Base-by-base conservation (phyloP, 768 basidiomycete species). In the Leccinum longicurvipes region DNA sequence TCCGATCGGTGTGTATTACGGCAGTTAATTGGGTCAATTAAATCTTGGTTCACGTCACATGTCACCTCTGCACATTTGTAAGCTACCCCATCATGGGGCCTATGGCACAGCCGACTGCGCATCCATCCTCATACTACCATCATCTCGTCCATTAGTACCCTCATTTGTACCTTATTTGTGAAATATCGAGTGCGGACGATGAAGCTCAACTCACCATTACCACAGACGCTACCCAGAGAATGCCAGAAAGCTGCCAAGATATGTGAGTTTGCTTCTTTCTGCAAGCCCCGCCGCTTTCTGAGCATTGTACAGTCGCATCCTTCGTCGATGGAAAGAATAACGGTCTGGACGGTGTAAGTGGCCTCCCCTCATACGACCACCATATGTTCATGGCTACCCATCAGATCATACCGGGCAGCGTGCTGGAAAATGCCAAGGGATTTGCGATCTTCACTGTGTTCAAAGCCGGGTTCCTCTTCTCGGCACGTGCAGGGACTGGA, bases 401-500 rank as follows among this genome's bases (percentile, higher is more conserved):
- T 46, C 53, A 84, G 82, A 75, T 85, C 57, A 78, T 86, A 55
- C 84, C 84, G 29, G 74, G 77, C 23, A 69, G 63, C 36, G 77
- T 87, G 9, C 73, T 87, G 21, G 77, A 83, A 60, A 73, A 77
- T 55, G 85, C 85, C 15, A 78, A 73, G 28, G 85, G 94, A 5
- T 96, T 96, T 66, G 93, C 91, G n/a, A 91, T 93, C 47, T 93
- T 93, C 69, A 91, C 89, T 5, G 82, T 94, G 50, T 80, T 92
- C 73, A 94, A 93, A 64, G 82, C 78, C 21, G 78, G 78, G 1
- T 83, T 86, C 63, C 62, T 85, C 15, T 84, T 93, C 72, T 81
- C 81, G 42, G 91, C 90, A 3, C 77, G 91, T 64, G 94, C 86
- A 23, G 84, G 93, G 23, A 86, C 85, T 45, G 94, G 94, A 7